Base-by-base conservation (phyloP, 805 yeast genomes). In the Yamadazyma sp. region DNA sequence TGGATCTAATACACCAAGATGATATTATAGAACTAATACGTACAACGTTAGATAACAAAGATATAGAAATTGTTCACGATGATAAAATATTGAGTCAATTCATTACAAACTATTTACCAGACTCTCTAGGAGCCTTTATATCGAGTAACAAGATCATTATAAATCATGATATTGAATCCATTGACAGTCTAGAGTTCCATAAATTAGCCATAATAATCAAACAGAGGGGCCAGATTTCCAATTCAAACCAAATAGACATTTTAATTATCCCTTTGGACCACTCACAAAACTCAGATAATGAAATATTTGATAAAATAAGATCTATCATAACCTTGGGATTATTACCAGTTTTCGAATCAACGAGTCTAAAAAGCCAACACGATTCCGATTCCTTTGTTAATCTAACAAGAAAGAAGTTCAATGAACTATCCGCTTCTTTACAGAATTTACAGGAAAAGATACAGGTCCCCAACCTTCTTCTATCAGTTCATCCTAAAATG, bases 381-480 rank as follows among this genome's bases (percentile, higher is more conserved):
- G 55, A 67, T 0, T 31, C 39, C 4, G 58, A 78, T 5, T 54
- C 62, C 3, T 50, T 62, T 22, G 30, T 38, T 4, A 33, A 36
- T 8, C 17, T 31, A 9, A 70, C 87, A 0, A 77, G 78, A 44
- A 78, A 73, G 53, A 82, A 78, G 48, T 69, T 87, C 35, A 70
- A 74, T 23, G 95, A 86, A 39, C 60, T 88, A 15, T 75, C 84
- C 1, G 50, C 75, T 12, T 78, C 91, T 0, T 60, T 88, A 9
- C 79, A 77, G 39, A 80, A 82, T 49, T 58, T 86, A 11, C 82
- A 82, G 43, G 82, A 80, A 39, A 69, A 78, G 18, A 73, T 82
- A 15, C 82, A 79, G 28, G 69, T 77, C 2, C 95, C 95, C 0
- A 80, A 84, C 45, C 56, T 88, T 12, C 42, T 64, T 2, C 47